phyloP scores from a whole-genome alignment of 768 basidiomycete species.

The Boletus subparvulus region DNA sequence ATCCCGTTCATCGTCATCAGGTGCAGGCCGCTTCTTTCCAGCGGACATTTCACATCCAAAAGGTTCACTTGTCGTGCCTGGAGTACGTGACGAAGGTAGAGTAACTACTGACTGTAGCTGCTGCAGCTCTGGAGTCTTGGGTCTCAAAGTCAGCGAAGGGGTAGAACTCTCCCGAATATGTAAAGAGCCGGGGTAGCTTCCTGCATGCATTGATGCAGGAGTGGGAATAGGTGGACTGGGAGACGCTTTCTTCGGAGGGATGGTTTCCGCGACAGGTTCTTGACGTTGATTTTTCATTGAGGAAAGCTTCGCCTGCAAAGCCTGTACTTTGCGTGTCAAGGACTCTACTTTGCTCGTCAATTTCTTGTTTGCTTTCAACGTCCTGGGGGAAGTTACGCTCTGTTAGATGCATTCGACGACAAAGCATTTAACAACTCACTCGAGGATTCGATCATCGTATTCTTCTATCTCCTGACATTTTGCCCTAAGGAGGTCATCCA shows the following conservation, averaged over 20 bases:
- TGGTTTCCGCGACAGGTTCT: conserved; percentile 9
- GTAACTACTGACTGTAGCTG: conserved; percentile 4
- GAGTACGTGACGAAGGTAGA: conserved; percentile 45
- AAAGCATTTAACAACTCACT: conserved; percentile 42
- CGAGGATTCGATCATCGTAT: conserved; percentile 77
- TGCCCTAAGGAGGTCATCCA: conserved; percentile 66
- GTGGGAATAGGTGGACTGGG: conserved; percentile 13
- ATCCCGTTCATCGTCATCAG: conserved; percentile 71
- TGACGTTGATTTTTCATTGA: conserved; percentile 46
- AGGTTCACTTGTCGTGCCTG: conserved; percentile 38
- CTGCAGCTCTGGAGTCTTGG: conserved; percentile 56
- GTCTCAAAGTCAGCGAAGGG: conserved; percentile 41
- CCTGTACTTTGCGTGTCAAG: conserved; percentile 70
- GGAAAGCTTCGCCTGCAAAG: conserved; percentile 64
- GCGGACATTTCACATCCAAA: conserved; percentile 38
- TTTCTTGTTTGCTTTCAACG: conserved; percentile 81
- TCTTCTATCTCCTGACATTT: conserved; percentile 82
- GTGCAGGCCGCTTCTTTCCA: conserved; percentile 72
- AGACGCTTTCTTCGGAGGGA: conserved; percentile 9
- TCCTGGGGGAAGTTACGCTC: conserved; percentile 40
- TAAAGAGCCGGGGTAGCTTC: conserved; percentile 3
- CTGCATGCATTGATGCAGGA: conserved; percentile 6
- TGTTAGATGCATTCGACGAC: conserved; percentile 2
- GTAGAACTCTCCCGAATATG: conserved; percentile 38
- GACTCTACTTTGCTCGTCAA: conserved; percentile 66